These are phyloP conservation scores for Aphanomyces stellatus DNA, from an alignment of 352 stramenopile species.

Conservation along the genomic window DNA sequence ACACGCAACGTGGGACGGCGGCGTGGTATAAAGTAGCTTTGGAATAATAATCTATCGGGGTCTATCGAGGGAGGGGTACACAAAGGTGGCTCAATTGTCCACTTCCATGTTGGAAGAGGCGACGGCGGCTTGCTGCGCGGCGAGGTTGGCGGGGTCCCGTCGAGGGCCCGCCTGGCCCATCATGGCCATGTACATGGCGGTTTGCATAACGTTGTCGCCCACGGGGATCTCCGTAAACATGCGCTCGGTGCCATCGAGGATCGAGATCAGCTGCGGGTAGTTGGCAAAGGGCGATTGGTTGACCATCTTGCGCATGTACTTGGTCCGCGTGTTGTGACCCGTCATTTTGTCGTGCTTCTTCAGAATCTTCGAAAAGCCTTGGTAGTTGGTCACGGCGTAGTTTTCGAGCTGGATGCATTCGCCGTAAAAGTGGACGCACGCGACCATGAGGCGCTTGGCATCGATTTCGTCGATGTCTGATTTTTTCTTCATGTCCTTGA, in stretches of 20 bases:
- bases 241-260: conserved; percentile 65
- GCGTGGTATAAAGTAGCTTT: not conserved
- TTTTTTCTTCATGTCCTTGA: conserved; percentile 49
- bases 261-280: conserved; percentile 60
- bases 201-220: conserved; percentile 19
- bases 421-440: conserved; percentile 75
- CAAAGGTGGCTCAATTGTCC: not conserved
- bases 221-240: conserved; percentile 62
- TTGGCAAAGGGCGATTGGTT: conserved; percentile 72
- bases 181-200: conserved; percentile 20
- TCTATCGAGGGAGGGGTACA: not conserved
- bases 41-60: not conserved
- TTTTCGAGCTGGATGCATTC: conserved; percentile 76
- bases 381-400: conserved; percentile 80
- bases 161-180: conserved; percentile 2
- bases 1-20: not conserved
- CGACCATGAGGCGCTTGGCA: conserved; percentile 69
- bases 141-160: not conserved
- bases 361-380: conserved; percentile 81
- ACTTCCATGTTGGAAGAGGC: conserved; percentile 3
- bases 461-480: conserved; percentile 31
- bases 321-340: conserved; percentile 74
- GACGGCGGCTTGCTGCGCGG: not conserved
- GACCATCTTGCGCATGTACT: conserved; percentile 79
- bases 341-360: conserved; percentile 84